Percentiles rank a stretch among this genome's conserved stretches.
These are phyloP conservation scores for Cladosporium sp. DNA, from an alignment of 2,329 filamentous ascomycete species.

Conservation along the genomic window DNA sequence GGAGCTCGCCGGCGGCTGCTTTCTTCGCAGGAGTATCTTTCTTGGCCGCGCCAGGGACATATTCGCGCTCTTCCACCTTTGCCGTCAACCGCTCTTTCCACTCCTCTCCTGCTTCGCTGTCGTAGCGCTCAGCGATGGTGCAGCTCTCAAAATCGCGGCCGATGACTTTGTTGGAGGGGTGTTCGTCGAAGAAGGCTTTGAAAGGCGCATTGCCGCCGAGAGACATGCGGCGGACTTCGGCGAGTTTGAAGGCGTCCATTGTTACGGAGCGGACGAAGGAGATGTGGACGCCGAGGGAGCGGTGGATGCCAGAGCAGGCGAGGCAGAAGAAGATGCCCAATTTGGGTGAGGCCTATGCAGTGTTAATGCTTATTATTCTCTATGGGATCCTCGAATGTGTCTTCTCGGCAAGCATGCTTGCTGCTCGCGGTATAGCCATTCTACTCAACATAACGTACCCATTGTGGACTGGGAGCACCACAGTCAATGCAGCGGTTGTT, in stretches of 20 bases:
- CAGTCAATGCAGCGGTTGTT: constrained; percentile 96
- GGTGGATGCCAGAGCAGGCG: constrained; percentile 90
- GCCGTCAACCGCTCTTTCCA: constrained; percentile 88
- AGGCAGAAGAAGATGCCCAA: constrained; percentile 99
- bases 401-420: background rate
- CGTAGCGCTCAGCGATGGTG: constrained; percentile 87
- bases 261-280: constrained; percentile 96
- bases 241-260: constrained; percentile 96
- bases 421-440: background rate
- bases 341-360: constrained; percentile 72
- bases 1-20: constrained; percentile 15
- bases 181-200: constrained; percentile 77
- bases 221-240: constrained; percentile 92
- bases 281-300: constrained; percentile 94
- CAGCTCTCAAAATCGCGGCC: constrained; percentile 72
- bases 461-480: constrained; percentile 93
- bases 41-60: constrained; percentile 57
- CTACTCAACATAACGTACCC: constrained; percentile 48
- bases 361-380: constrained; percentile 4
- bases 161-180: constrained; percentile 47
- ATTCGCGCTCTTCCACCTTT: constrained; percentile 85
- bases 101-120: constrained; percentile 86
- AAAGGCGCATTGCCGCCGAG: constrained; percentile 86
- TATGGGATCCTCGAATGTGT: background rate
- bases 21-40: constrained; percentile 14